These are phyloP conservation scores for California macrophylla DNA, from an alignment of 441 rosid species.

Conservation along the genomic window DNA sequence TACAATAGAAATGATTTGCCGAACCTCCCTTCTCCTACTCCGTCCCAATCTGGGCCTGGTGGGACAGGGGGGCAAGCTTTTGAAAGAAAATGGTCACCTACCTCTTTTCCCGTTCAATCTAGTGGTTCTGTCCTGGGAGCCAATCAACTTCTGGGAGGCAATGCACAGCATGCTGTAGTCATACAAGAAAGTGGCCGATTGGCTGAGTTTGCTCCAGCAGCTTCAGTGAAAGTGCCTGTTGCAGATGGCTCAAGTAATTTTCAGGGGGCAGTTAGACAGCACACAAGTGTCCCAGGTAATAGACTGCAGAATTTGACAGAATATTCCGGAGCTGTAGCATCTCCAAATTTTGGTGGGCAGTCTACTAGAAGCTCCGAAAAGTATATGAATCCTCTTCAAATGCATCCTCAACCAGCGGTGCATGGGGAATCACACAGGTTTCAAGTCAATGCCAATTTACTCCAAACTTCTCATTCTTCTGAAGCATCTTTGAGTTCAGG, in stretches of 20 bases:
- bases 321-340: not conserved
- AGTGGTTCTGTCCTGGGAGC: slow-evolving; percentile 23
- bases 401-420: slow-evolving; percentile 27
- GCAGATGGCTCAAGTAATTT: slow-evolving; percentile 20
- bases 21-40: slow-evolving; percentile 88
- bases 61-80: slow-evolving; percentile 33
- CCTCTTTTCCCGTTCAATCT: slow-evolving; percentile 27
- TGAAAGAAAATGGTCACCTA: slow-evolving; percentile 67
- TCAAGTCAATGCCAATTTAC: slow-evolving; percentile 32
- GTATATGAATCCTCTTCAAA: slow-evolving; percentile 21
- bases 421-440: slow-evolving; percentile 26
- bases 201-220: slow-evolving; percentile 19
- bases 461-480: slow-evolving; percentile 18
- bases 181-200: slow-evolving; percentile 24
- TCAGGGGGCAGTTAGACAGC: slow-evolving; percentile 2
- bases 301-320: not conserved
- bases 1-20: slow-evolving; percentile 13
- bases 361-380: not conserved
- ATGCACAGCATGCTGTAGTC: slow-evolving; percentile 26
- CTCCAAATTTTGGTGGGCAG: not conserved
- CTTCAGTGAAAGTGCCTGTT: slow-evolving; percentile 19
- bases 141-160: slow-evolving; percentile 26
- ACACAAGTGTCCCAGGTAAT: not conserved
- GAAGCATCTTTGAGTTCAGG: slow-evolving; percentile 22
- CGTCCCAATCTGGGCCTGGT: slow-evolving; percentile 36